These are phyloP conservation scores for Nyssa sinensis DNA, from an alignment of 148 eudicot species.

Conservation along the genomic window DNA sequence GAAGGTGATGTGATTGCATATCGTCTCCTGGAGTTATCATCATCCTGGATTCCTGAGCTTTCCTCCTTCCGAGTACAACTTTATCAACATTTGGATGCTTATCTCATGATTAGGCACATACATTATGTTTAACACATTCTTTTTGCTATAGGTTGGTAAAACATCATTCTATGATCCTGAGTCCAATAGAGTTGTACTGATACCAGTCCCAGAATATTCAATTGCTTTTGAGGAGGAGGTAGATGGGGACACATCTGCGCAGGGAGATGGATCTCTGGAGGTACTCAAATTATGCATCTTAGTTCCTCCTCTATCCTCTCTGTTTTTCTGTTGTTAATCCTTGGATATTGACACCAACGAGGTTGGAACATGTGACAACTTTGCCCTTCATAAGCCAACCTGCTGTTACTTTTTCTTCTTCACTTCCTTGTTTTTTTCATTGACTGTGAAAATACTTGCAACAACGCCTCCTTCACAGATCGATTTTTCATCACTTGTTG, in stretches of 20 bases:
- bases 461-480: constrained; percentile 45
- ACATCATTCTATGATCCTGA: constrained; percentile 42
- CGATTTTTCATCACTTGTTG: constrained; percentile 66
- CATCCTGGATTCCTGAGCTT: constrained; percentile 82
- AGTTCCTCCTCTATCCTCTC: too few species aligned
- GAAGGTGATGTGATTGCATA: constrained; percentile 87
- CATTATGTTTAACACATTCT: background rate
- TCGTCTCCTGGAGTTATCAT: constrained; percentile 79
- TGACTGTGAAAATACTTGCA: background rate
- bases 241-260: constrained; percentile 48
- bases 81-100: constrained; percentile 6
- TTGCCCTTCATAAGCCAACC: background rate
- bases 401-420: too few species aligned
- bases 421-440: too few species aligned
- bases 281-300: constrained; percentile 49
- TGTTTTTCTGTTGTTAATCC: background rate
- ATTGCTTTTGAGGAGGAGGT: constrained; percentile 44
- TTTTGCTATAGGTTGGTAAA: constrained; percentile 63
- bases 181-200: constrained; percentile 46
- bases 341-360: background rate
- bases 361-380: background rate
- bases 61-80: constrained; percentile 55
- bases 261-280: constrained; percentile 93
- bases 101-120: background rate
- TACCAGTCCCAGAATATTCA: constrained; percentile 75